These are phyloP conservation scores for Lycium ferocissimum DNA, from an alignment of 257 asterid genomes.

Conservation along the genomic window DNA sequence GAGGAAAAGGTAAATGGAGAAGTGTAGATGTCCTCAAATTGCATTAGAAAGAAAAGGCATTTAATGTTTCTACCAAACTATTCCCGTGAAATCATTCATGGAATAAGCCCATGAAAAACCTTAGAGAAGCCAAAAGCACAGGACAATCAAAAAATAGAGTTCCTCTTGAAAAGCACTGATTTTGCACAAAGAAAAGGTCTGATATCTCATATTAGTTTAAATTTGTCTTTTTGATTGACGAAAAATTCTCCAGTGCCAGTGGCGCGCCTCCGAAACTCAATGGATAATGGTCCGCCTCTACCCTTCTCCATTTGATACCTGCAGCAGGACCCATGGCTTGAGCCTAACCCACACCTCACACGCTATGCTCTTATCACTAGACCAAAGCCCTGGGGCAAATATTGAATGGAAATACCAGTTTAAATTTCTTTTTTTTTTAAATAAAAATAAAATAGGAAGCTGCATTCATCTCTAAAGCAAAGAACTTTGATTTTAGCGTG, in stretches of 20 bases:
- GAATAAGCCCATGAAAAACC: neutral
- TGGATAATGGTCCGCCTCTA: neutral
- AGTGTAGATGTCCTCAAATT: slow-evolving; percentile 8
- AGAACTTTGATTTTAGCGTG: neutral
- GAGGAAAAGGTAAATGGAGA: neutral
- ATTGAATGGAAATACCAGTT: slow-evolving; percentile 7
- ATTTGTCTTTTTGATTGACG: neutral
- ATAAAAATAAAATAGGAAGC: neutral
- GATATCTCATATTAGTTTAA: neutral
- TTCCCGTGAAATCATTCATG: neutral
- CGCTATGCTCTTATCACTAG: neutral
- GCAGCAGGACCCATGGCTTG: neutral
- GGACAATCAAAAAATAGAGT: neutral
- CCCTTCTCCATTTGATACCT: neutral
- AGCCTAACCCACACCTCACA: slow-evolving; percentile 2
- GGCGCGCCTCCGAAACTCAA: neutral
- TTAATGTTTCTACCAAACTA: neutral
- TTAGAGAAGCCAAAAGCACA: neutral
- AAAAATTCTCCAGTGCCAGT: neutral
- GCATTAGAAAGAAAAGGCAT: slow-evolving; percentile 20
- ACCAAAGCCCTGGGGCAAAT: neutral
- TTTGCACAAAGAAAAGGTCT: slow-evolving; percentile 1
- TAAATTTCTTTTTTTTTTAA: too few species aligned
- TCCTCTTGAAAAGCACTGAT: neutral
- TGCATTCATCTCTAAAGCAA: slow-evolving; percentile 15